phyloP scores from a whole-genome alignment of 1,284 basidiomycete species.

The Naganishia sp. region DNA sequence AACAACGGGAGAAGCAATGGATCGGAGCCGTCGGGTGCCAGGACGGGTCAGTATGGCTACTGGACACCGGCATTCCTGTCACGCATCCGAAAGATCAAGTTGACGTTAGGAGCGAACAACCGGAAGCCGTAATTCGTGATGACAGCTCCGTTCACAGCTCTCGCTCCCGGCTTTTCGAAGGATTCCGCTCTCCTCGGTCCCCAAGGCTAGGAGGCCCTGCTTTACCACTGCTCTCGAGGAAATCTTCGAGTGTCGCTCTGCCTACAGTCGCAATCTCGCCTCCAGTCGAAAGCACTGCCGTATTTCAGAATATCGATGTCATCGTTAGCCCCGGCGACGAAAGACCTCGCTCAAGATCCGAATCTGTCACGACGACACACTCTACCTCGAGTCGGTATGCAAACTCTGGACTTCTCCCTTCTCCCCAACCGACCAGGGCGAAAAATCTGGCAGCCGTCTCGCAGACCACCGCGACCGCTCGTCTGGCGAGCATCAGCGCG shows the following conservation, averaged over 20 bases:
- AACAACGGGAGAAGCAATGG: neutral
- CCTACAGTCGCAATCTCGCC: slow-evolving; percentile 25
- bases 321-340: neutral
- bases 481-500: slow-evolving; percentile 29
- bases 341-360: slow-evolving; percentile 2
- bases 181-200: slow-evolving; percentile 10
- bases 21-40: slow-evolving; percentile 24
- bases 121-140: neutral
- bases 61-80: slow-evolving; percentile 13
- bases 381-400: slow-evolving; percentile 8
- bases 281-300: slow-evolving; percentile 11
- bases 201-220: neutral
- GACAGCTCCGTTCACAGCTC: slow-evolving; percentile 22
- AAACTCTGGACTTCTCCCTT: slow-evolving; percentile 15
- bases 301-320: slow-evolving; percentile 15
- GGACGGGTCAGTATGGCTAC: slow-evolving; percentile 30
- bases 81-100: neutral
- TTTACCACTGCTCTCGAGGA: slow-evolving; percentile 23
- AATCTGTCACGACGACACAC: slow-evolving; percentile 6
- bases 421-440: slow-evolving; percentile 5
- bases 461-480: slow-evolving; percentile 25
- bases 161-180: slow-evolving; percentile 18
- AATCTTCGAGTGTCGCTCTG: slow-evolving; percentile 14
- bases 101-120: neutral
- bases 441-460: slow-evolving; percentile 11